Evolutionary conservation across 192 early-diverging fungal genomes (phyloP), one percentile per base, ranked within the genome.

Genomic region (Coemansia sp.): DNA sequence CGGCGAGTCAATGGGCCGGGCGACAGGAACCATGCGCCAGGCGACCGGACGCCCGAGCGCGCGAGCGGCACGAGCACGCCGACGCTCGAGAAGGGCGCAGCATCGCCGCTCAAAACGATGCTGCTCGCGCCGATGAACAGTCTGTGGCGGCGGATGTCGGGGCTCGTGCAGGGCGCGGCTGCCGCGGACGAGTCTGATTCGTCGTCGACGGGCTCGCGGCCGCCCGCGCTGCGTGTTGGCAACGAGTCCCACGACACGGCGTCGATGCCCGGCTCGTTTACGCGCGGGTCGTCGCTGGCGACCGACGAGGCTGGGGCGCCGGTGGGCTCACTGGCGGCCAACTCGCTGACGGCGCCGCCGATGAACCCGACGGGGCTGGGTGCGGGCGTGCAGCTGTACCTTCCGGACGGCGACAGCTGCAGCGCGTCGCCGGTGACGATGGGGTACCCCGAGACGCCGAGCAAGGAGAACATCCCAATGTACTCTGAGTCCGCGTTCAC

Each of bases 401-500:
- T 45, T 7, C 21, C 43, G 5, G 43, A 45, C n/a, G n/a, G n/a
- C n/a, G 53, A 65, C 31, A 75, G 72, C 61, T 54, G 64, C 57
- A 65, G 54, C 53, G 53, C 62, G 22, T 75, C 72, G 23, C 72
- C 64, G 23, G 31, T 55, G 29, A 61, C 70, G 5, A 19, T 56
- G 0, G 63, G 58, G 22, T 73, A 66, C 35, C 70, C 76, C 0
- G 76, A 79, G 56, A 79, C 76, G 22, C 76, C 70, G 28, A 68
- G 69, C 59, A 79, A 79, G 54, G 76, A 79, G 52, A 79, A 79
- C 55, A 73, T 79, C 25, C 76, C 76, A 21, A 38, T 75, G 24
- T 79, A 58, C 45, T 35, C n/a, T 25, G 54, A 55, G n/a, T n/a
- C n/a, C 23, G 32, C 22, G 16, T 19, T 19, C 33, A 21, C 45